Evolutionary conservation across 139 green algal genomes (phyloP), one percentile per base, ranked within the genome.

Genomic region (Chlamydomonas schloesseri): DNA sequence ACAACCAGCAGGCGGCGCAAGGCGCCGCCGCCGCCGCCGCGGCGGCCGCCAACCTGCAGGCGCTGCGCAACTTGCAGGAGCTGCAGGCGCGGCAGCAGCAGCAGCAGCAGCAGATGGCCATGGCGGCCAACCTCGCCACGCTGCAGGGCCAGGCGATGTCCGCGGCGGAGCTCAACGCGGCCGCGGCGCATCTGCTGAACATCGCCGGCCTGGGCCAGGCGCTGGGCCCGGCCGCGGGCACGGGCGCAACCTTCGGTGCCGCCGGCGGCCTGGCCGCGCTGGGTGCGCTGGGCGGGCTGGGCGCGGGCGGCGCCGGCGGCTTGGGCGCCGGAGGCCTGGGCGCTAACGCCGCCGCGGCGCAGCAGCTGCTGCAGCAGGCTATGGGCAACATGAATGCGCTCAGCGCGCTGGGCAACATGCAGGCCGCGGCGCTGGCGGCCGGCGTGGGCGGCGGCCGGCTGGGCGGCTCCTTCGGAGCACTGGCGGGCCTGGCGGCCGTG

Each of bases 41-140:
- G 18, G 67, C 67, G 11, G n/a, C n/a, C n/a, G 67, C 77, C 8
- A 84, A 84, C 42, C 68, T 86, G 47, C 80, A 86, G 50, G 50
- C 67, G 55, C 71, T 81, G 72, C 76, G 36, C 29, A 72, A 53
- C 37, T 77, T 89, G 75, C 87, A 91, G 82, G 88, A 89, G 53
- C 46, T 89, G 69, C 88, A 92, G 71, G 62, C n/a, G 26, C 73
- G 87, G 46, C 82, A 89, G 82, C 82, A 91, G 81, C 67, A 86
- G 64, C 89, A 92, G 86, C 82, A 91, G 84, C 92, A 91, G 77
- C 89, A 93, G 62, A 79, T 88, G 46, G 81, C 90, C 33, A 84
- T 90, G 78, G 71, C 65, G 11, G 82, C 82, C 20, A 73, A 73
- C 34, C 72, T 82, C 29, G 82, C 82, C 3, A 34, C 53, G 42